Base-by-base conservation (phyloP, 2,329 filamentous ascomycete species). In the Calonectria montana region DNA sequence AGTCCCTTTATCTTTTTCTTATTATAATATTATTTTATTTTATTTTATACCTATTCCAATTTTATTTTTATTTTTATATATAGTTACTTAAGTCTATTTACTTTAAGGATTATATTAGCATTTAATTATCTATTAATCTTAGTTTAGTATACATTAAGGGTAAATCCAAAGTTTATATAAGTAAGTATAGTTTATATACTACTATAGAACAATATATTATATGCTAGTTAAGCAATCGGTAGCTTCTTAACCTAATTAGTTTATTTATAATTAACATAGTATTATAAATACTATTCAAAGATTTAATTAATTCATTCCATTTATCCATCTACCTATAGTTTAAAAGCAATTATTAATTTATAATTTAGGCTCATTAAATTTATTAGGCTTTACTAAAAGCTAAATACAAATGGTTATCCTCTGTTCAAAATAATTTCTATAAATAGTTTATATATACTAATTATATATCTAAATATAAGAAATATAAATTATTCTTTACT, bases 141-240 rank as follows among this genome's bases (percentile, higher is more conserved):
- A n/a, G 61, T 57, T 62, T 16, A 64, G 35, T 21, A 73, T 53
- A 65, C 55, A 50, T 70, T 31, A 2, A 18, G 45, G 4, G 31
- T 70, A 62, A 66, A 70, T 48, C 23, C 43, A 66, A 71, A 68
- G 21, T 74, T 72, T 18, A 12, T 41, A 65, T 73, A 69, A 21
- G 35, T n/a, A 65, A 50, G 37, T 66, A 41, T 68, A 39, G 69
- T n/a, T 25, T 62, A 45, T 25, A 67, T 64, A 48, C 13, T 67
- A 41, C 31, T 18, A n/a, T 57, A n/a, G 39, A 12, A 23, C 23
- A 31, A 31, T 3, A n/a, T 70, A 70, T 70, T 70, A 62, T 70
- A 66, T 15, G n/a, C 21, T 13, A 70, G 25, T 47, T 70, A 62
- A 10, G 13, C 18, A 27, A 55, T 67, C 23, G 31, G 18, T 48